Base-by-base conservation (phyloP, 306 rosid genomes). In the Lablab purpureus region DNA sequence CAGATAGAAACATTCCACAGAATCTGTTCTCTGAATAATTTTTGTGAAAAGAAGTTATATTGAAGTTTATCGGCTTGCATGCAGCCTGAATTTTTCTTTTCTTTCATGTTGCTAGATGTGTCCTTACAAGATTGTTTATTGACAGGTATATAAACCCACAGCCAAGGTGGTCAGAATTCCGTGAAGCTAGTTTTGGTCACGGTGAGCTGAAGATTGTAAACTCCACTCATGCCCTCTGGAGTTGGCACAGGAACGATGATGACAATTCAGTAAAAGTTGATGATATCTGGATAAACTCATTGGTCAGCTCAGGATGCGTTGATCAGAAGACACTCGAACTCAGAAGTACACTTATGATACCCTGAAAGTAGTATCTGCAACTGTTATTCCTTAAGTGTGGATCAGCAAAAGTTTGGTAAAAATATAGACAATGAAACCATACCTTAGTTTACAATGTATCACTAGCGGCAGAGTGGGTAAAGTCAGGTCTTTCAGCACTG, bases 171-270 rank as follows among this genome's bases (percentile, higher is more conserved):
- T 94, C 97, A 17, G 88, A 77, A 37, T 94, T 94, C 82, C 91
- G 92, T 0, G 97, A 94, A 86, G 97, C 97, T 67, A 94, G 99
- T 84, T 94, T 94, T 23, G 99, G 99, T 56, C 99, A 94, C 1
- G 97, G 97, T 6, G 97, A 94, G 83, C 97, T 94, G 18, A 88
- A 76, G 77, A 63, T 92, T 56, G 88, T 87, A 63, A 94, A 91
- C 80, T 85, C 98, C 10, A 87, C 93, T 74, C 98, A 90, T 85
- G 91, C 97, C 51, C 85, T 87, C 79, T 95, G 99, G 99, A 91
- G 92, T 86, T 95, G 99, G 99, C 97, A 95, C 83, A 89, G 99
- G 89, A 95, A 95, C 65, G 99, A 93, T 19, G 87, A 95, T 6
- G 98, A 93, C 0, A 91, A 93, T 85, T 86, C 97, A n/a, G 91